Conservation (phyloP, 1,139 yeast species). For the Suhomyces anneliseae region DNA sequence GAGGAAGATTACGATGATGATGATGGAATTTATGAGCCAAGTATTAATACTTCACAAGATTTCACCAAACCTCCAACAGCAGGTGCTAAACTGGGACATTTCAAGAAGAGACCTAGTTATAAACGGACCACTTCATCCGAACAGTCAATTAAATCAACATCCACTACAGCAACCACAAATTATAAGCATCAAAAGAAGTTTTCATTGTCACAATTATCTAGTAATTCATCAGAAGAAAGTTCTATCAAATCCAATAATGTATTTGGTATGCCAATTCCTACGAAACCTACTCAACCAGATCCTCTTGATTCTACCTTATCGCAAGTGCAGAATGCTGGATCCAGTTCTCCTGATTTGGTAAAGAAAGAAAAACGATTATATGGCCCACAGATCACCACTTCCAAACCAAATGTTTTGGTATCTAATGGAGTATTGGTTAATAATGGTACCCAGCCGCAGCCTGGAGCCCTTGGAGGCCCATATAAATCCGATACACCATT, state of each 20-base stretch:
- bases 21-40: constrained; percentile 34
- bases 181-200: constrained; percentile 25
- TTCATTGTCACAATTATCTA: constrained; percentile 37
- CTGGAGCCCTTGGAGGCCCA: constrained; percentile 4
- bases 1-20: constrained; percentile 43
- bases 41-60: constrained; percentile 31
- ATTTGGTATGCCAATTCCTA: constrained; percentile 20
- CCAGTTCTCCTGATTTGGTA: constrained; percentile 22
- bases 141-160: constrained; percentile 34
- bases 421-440: constrained; percentile 1
- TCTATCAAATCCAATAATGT: constrained; percentile 14
- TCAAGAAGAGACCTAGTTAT: constrained; percentile 33
- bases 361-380: constrained; percentile 19
- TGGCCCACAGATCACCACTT: constrained; percentile 3
- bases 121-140: constrained; percentile 40
- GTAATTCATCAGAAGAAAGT: constrained; percentile 44
- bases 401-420: constrained; percentile 1
- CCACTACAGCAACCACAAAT: constrained; percentile 28
- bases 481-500: constrained; percentile 11
- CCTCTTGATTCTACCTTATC: constrained; percentile 11
- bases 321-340: constrained; percentile 16
- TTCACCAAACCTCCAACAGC: constrained; percentile 3
- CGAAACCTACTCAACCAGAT: constrained; percentile 10
- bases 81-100: not conserved
- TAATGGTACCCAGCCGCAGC: not conserved